Evolutionary conservation across 202 grass and related monocot species (phyloP).

Genomic region (Cymbopogon flexuosus): DNA sequence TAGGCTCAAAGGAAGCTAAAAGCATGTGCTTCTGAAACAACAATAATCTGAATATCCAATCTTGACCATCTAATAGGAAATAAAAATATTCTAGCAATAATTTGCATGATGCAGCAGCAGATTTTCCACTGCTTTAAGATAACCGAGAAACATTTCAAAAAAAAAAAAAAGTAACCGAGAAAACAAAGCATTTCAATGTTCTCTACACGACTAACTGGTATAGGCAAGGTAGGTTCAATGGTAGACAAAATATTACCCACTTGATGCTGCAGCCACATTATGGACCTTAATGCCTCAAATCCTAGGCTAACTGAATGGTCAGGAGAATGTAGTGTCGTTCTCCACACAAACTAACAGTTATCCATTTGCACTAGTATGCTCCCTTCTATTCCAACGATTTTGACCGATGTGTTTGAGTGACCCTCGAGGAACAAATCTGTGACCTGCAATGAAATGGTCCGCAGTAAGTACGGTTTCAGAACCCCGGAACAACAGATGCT

Average conservation of each 20-base stretch:
- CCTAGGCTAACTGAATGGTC: slow-evolving; percentile 7
- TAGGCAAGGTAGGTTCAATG: neutral
- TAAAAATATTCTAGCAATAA: neutral
- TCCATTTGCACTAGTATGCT: slow-evolving; percentile 42
- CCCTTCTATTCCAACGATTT: slow-evolving; percentile 63
- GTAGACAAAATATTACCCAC: slow-evolving; percentile 4
- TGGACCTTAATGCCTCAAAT: neutral
- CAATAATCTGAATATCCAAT: neutral
- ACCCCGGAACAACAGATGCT: neutral
- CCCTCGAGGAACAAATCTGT: slow-evolving; percentile 71
- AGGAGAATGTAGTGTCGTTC: neutral
- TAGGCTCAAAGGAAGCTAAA: neutral
- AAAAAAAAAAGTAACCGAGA: neutral
- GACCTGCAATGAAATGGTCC: slow-evolving; percentile 51
- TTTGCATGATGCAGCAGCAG: neutral
- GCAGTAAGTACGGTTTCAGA: neutral
- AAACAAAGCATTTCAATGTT: neutral
- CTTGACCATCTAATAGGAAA: neutral
- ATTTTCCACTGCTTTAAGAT: neutral
- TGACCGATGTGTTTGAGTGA: slow-evolving; percentile 61
- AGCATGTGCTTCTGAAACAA: neutral
- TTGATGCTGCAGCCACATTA: neutral
- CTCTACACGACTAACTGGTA: neutral
- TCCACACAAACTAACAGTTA: slow-evolving; percentile 16
- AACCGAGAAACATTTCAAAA: neutral